These are phyloP conservation scores for Fusarium buharicum DNA, from an alignment of 2,329 filamentous ascomycete species.

Conservation along the genomic window DNA sequence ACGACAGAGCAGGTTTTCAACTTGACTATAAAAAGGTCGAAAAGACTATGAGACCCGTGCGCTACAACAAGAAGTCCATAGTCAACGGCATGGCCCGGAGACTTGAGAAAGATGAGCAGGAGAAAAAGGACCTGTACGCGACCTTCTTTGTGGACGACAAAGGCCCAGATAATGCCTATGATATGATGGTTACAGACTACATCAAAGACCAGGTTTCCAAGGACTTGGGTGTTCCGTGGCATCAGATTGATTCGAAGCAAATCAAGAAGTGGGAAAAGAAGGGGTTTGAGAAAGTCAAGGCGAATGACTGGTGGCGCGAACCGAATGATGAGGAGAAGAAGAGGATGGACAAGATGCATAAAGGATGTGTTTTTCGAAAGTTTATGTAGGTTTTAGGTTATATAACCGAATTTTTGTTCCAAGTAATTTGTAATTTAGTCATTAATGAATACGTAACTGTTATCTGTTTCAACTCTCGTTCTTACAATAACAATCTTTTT, in stretches of 20 bases:
- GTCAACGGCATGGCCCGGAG: conserved; percentile 18
- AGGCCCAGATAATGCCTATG: background rate
- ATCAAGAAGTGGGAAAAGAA: conserved; percentile 21
- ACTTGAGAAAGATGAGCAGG: background rate
- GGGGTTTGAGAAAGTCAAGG: conserved; percentile 18
- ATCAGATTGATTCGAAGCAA: conserved; percentile 23
- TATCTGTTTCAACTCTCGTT: no score
- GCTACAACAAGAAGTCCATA: conserved; percentile 17
- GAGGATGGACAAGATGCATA: conserved; percentile 5
- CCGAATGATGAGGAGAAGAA: conserved; percentile 25
- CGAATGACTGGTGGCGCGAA: conserved; percentile 21
- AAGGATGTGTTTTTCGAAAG: background rate
- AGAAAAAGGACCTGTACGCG: background rate
- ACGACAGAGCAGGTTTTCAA: conserved; percentile 30
- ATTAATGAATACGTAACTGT: no score
- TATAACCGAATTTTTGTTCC: no score
- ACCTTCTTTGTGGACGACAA: conserved; percentile 25
- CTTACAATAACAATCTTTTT: no score
- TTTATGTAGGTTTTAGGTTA: no score
- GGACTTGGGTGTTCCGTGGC: conserved; percentile 25
- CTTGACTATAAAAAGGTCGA: conserved; percentile 34
- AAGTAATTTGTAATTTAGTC: no score
- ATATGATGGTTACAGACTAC: background rate
- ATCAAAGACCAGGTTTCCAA: conserved; percentile 36
- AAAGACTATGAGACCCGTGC: conserved; percentile 27